Conservation (phyloP, 148 eudicot species). For the Chenopodium berlandieri region DNA sequence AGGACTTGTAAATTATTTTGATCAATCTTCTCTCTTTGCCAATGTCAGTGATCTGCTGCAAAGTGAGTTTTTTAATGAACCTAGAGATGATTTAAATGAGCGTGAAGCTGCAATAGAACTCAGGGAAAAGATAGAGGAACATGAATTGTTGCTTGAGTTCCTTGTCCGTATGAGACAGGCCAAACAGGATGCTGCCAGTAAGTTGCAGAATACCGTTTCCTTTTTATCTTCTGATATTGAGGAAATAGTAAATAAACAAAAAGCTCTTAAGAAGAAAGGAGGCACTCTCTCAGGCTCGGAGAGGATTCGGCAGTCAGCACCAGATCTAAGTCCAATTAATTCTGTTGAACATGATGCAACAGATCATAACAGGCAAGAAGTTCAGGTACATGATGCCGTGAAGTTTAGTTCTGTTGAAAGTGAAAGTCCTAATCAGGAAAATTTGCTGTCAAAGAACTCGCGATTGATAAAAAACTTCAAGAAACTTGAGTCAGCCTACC, state of each 20-base stretch:
- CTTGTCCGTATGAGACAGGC: slow-evolving; percentile 56
- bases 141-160: slow-evolving; percentile 78
- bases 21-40: slow-evolving; percentile 3
- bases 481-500: slow-evolving; percentile 86
- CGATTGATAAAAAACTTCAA: slow-evolving; percentile 77
- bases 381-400: slow-evolving; percentile 25
- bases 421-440: slow-evolving; percentile 42
- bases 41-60: slow-evolving; percentile 73
- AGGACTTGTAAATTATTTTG: not conserved
- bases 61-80: slow-evolving; percentile 85
- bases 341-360: slow-evolving; percentile 42
- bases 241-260: slow-evolving; percentile 62
- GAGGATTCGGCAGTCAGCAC: slow-evolving; percentile 31
- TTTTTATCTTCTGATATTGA: slow-evolving; percentile 77
- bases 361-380: slow-evolving; percentile 49
- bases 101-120: slow-evolving; percentile 83
- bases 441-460: slow-evolving; percentile 52
- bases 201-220: slow-evolving; percentile 66
- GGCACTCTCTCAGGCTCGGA: slow-evolving; percentile 32
- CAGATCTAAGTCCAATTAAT: slow-evolving; percentile 30
- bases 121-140: slow-evolving; percentile 79
- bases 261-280: slow-evolving; percentile 43
- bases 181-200: slow-evolving; percentile 70
- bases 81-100: slow-evolving; percentile 65
- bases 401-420: slow-evolving; percentile 34